phyloP scores from a whole-genome alignment of 352 stramenopile genomes.

The Globisporangium yorkense region DNA sequence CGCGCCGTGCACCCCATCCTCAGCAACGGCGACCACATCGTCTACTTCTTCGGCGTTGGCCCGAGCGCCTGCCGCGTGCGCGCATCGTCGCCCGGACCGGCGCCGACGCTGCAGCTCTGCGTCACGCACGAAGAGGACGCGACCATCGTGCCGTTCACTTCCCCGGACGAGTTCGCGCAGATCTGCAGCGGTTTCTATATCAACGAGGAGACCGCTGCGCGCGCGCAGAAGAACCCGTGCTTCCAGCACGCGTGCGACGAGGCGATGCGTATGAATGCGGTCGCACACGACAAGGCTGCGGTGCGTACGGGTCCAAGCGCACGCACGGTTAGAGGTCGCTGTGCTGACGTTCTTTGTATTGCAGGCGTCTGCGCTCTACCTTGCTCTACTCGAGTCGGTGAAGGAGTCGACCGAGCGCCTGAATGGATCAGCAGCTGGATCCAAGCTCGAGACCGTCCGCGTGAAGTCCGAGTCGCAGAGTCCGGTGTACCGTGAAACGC shows the following conservation, averaged over 20 bases:
- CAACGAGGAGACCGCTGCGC: constrained; percentile 25
- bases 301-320: background rate
- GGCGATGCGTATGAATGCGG: constrained; percentile 22
- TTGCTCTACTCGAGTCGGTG: constrained; percentile 12
- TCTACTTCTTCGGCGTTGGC: constrained; percentile 77
- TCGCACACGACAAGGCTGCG: constrained; percentile 23
- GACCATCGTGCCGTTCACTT: constrained; percentile 4
- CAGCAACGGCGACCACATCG: constrained; percentile 61
- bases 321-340: no score
- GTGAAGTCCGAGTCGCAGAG: constrained; percentile 6
- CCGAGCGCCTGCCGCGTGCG: constrained; percentile 24
- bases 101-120: constrained; percentile 48
- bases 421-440: background rate
- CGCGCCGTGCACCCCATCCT: constrained; percentile 41
- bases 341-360: background rate
- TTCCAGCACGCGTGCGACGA: constrained; percentile 51
- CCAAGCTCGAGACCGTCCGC: background rate
- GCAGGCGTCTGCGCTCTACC: constrained; percentile 14
- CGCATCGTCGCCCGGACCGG: constrained; percentile 12
- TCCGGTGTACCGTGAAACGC: background rate
- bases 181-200: constrained; percentile 33
- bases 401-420: background rate
- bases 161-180: constrained; percentile 22
- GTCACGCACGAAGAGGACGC: constrained; percentile 40
- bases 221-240: constrained; percentile 34